phyloP scores from a whole-genome alignment of 495 filamentous ascomycete genomes.

The Tetracladium setigerum region DNA sequence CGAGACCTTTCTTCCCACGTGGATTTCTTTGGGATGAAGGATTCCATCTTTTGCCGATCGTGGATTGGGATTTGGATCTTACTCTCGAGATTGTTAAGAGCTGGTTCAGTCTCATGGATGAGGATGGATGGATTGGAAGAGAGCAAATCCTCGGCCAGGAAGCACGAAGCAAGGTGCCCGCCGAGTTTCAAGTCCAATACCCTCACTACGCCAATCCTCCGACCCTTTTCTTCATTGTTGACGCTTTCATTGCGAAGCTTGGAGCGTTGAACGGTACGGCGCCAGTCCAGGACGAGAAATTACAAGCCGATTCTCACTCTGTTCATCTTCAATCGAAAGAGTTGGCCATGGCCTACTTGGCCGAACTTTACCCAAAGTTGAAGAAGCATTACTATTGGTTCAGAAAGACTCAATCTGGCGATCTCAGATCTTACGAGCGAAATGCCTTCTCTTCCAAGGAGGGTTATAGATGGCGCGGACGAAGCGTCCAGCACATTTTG shows the following conservation, averaged over 20 bases:
- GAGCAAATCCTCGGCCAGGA: conserved; percentile 95
- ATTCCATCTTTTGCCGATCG: conserved; percentile 87
- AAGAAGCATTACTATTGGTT: conserved; percentile 93
- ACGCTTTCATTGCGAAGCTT: conserved; percentile 73
- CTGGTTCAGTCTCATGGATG: conserved; percentile 94
- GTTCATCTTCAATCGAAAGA: conserved; percentile 59
- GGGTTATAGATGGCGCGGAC: conserved; percentile 93
- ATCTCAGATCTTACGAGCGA: conserved; percentile 85
- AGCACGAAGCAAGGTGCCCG: conserved; percentile 89
- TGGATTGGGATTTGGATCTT: conserved; percentile 90
- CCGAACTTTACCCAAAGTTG: conserved; percentile 81
- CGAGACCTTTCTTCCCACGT: conserved; percentile 89
- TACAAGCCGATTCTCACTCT: conserved; percentile 4
- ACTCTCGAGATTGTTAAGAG: conserved; percentile 87
- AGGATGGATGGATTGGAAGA: conserved; percentile 94
- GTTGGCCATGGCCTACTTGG: conserved; percentile 65
- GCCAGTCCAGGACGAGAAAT: conserved; percentile 6
- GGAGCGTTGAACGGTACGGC: conserved; percentile 19
- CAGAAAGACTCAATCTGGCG: conserved; percentile 81
- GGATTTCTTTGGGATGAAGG: conserved; percentile 98
- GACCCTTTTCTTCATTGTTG: conserved; percentile 87
- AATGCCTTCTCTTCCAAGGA: conserved; percentile 80
- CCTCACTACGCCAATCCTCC: conserved; percentile 98
- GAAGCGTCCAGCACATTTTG: conserved; percentile 76
- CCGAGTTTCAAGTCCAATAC: conserved; percentile 94